A percentile compares a stretch with the other conserved stretches of the same genome.
Conservation (phyloP, 139 green algal species). For the Picocystis salinarum region DNA sequence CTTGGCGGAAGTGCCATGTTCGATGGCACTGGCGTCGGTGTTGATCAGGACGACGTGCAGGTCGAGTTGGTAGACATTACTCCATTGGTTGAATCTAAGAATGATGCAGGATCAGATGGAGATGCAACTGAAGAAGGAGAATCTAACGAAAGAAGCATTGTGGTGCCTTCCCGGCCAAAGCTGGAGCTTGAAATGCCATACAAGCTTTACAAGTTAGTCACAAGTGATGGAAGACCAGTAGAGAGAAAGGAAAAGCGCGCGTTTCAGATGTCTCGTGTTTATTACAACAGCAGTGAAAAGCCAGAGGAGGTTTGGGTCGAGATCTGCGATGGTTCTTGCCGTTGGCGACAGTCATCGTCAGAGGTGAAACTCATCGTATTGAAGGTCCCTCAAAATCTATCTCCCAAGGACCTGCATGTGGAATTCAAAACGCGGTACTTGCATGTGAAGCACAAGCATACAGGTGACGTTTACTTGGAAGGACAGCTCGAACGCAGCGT, state of each 20-base stretch:
- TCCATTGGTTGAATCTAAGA: too few species aligned
- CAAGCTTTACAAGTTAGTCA: conserved; percentile 35
- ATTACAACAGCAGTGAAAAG: conserved; percentile 20
- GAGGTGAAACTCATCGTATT: conserved; percentile 39
- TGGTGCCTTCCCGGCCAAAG: background rate
- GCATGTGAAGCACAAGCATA: conserved; percentile 9
- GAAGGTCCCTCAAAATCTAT: conserved; percentile 8
- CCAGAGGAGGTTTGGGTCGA: conserved; percentile 35
- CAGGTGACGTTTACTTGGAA: conserved; percentile 31
- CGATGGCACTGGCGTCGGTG: too few species aligned
- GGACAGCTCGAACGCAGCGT: conserved; percentile 39
- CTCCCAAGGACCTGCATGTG: conserved; percentile 15
- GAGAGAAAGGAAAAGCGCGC: conserved; percentile 47
- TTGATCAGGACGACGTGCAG: too few species aligned
- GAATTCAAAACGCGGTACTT: conserved; percentile 20
- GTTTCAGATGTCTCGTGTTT: conserved; percentile 47
- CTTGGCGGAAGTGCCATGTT: too few species aligned
- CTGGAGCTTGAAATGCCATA: conserved; percentile 36
- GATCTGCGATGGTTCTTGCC: conserved; percentile 28
- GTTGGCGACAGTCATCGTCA: conserved; percentile 43
- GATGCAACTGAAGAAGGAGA: too few species aligned
- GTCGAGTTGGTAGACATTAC: too few species aligned
- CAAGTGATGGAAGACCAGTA: conserved; percentile 15
- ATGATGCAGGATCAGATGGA: too few species aligned
- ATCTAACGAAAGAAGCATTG: background rate